phyloP scores from a whole-genome alignment of 169 alveolate species.

The Eimeria necatrix region DNA sequence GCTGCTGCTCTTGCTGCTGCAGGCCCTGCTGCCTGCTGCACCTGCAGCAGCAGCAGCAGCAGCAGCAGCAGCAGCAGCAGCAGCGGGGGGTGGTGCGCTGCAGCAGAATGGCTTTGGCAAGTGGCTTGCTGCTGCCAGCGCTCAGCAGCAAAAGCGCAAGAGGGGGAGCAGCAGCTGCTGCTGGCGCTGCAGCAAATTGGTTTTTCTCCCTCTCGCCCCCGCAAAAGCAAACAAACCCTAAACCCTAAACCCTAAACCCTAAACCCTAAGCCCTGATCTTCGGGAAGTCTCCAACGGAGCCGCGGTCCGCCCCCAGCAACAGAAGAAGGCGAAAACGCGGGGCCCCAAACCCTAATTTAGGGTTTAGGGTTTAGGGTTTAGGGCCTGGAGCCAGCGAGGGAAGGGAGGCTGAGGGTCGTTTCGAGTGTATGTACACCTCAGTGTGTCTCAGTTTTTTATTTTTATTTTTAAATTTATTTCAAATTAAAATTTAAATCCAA shows the following conservation, averaged over 20 bases:
- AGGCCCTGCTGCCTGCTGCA: no score
- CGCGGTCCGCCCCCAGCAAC: not conserved
- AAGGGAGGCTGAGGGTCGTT: no score
- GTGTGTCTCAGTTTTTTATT: no score
- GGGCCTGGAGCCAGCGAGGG: no score
- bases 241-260: not conserved
- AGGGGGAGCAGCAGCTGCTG: not conserved
- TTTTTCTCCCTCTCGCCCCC: not conserved
- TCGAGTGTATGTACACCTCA: no score
- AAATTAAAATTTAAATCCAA: no score
- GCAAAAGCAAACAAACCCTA: not conserved
- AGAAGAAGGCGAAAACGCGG: no score
- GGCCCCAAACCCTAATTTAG: no score
- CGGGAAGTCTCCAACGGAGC: not conserved
- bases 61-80: constrained; percentile 4
- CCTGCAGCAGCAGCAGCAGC: not conserved
- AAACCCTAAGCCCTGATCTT: not conserved
- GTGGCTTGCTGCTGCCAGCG: not conserved
- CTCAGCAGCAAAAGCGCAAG: not conserved
- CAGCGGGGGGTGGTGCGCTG: not conserved
- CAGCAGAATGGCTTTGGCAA: not conserved
- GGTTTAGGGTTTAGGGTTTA: no score
- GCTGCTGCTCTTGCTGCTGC: not conserved
- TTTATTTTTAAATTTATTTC: no score
- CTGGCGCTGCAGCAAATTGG: not conserved